Percentiles rank a stretch among this genome's conserved stretches.
phyloP scores from a whole-genome alignment of 164 flowering plant species.

The Tetracentron sinense region DNA sequence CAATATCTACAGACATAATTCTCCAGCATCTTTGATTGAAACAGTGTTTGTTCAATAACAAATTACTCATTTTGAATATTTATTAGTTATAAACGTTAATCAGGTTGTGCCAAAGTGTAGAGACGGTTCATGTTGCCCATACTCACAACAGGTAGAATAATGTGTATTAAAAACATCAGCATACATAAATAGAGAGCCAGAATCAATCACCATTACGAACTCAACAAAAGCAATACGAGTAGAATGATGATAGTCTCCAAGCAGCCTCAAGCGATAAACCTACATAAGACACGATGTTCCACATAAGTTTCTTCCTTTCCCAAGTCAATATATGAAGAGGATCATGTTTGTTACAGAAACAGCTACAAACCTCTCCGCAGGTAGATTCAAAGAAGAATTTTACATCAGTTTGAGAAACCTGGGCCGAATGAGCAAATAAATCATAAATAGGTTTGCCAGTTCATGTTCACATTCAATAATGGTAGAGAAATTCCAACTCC shows the following conservation, averaged over 20 bases:
- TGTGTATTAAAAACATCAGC: background rate
- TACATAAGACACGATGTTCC: conserved; percentile 20
- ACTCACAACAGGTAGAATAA: too few species aligned
- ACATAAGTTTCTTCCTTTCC: conserved; percentile 1
- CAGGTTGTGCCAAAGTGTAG: too few species aligned
- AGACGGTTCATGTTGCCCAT: background rate
- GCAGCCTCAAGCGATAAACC: conserved; percentile 76
- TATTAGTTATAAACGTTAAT: too few species aligned
- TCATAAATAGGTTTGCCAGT: too few species aligned
- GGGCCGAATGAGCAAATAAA: conserved; percentile 8
- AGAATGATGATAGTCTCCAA: conserved; percentile 78
- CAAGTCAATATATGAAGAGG: background rate
- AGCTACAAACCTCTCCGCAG: conserved; percentile 70
- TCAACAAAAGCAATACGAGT: conserved; percentile 89
- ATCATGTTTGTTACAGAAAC: background rate
- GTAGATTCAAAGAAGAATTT: conserved; percentile 69
- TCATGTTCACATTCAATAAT: conserved; percentile 3
- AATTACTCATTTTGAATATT: too few species aligned
- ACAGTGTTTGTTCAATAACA: too few species aligned
- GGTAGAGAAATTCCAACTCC: too few species aligned
- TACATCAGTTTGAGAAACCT: conserved; percentile 78
- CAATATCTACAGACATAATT: too few species aligned
- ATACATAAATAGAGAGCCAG: background rate
- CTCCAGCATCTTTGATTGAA: too few species aligned
- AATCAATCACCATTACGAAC: conserved; percentile 56